A percentile compares a stretch with the other conserved stretches of the same genome.
phyloP scores from a whole-genome alignment of 1,284 basidiomycete species.

The Coriolopsis trogii region DNA sequence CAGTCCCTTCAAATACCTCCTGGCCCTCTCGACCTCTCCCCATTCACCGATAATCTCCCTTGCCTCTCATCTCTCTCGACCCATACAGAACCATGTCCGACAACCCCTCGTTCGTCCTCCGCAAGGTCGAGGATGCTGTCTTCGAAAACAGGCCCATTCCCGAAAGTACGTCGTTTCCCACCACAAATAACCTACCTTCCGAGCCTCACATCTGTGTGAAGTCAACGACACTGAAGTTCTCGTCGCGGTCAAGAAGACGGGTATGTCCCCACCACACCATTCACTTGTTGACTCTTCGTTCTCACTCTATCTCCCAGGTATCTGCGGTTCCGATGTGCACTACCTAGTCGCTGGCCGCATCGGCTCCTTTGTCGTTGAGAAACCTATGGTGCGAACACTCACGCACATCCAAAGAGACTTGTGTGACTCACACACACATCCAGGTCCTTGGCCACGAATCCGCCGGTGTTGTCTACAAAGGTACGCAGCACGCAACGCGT shows the following conservation, averaged over 20 bases:
- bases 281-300: background rate
- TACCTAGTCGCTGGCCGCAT: slow-evolving; percentile 79
- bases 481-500: slow-evolving; percentile 30
- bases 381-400: slow-evolving; percentile 64
- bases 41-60: slow-evolving; percentile 12
- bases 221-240: slow-evolving; percentile 82
- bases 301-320: slow-evolving; percentile 51
- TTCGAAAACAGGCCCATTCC: slow-evolving; percentile 84
- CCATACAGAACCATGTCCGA: slow-evolving; percentile 56
- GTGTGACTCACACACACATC: slow-evolving; percentile 2
- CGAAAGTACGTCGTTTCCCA: slow-evolving; percentile 48
- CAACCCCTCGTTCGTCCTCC: slow-evolving; percentile 83
- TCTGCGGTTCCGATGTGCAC: slow-evolving; percentile 90
- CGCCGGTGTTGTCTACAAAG: slow-evolving; percentile 56
- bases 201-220: slow-evolving; percentile 31
- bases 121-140: slow-evolving; percentile 68
- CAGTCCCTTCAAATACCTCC: slow-evolving; percentile 22
- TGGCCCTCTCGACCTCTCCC: background rate
- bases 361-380: slow-evolving; percentile 75
- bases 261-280: slow-evolving; percentile 42
- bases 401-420: background rate
- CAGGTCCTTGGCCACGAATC: slow-evolving; percentile 73
- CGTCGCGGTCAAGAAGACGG: slow-evolving; percentile 91
- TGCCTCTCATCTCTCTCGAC: background rate
- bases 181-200: slow-evolving; percentile 2